Conservation (phyloP, 495 filamentous ascomycete species). For the Aspergillus biplanus region DNA sequence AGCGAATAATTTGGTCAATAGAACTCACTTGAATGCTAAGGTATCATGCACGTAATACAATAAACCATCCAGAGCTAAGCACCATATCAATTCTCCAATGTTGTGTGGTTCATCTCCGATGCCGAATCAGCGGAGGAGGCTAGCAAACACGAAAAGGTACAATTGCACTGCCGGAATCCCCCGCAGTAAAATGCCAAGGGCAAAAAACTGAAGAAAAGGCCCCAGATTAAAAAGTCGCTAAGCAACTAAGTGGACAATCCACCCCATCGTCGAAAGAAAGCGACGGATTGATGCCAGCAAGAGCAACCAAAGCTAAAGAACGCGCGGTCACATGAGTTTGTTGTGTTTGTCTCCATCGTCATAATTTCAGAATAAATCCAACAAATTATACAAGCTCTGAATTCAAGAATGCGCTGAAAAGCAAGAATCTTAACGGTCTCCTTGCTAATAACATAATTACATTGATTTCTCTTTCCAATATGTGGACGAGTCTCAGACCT, state of each 20-base stretch:
- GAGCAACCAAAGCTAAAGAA: conserved; percentile 15
- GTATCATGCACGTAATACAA: conserved; percentile 17
- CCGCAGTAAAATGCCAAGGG: not conserved
- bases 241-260: not conserved
- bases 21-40: not conserved
- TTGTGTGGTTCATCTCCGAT: conserved; percentile 3
- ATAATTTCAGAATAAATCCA: conserved; percentile 13
- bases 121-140: not conserved
- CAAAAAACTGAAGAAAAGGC: not conserved
- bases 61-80: not conserved
- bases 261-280: conserved; percentile 1
- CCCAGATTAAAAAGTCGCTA: conserved; percentile 8
- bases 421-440: too few species aligned
- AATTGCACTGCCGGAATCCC: not conserved
- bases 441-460: too few species aligned
- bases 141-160: not conserved
- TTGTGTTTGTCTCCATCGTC: conserved; percentile 35
- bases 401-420: too few species aligned
- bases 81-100: not conserved
- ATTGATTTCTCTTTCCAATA: conserved; percentile 10
- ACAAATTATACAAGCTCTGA: too few species aligned
- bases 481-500: conserved; percentile 32
- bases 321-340: conserved; percentile 39
- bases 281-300: not conserved
- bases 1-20: not conserved